These are phyloP conservation scores for Erythrophleum fordii DNA, from an alignment of 306 rosid genomes.

Conservation along the genomic window DNA sequence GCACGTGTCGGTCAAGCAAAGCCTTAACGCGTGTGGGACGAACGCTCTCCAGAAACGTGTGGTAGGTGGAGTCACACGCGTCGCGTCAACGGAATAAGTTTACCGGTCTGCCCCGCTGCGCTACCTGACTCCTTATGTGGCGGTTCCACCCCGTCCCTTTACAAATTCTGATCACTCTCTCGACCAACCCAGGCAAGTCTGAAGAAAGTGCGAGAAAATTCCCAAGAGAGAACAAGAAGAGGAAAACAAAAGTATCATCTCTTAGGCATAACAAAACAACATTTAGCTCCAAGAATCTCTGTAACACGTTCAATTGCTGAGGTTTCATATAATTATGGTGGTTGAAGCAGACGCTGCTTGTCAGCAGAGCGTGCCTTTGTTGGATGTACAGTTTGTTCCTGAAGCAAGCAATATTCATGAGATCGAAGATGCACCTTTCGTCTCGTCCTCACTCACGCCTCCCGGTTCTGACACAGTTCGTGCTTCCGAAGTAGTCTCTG, in stretches of 20 bases:
- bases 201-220: conserved; percentile 51
- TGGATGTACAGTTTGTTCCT: conserved; percentile 60
- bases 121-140: conserved; percentile 36
- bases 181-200: conserved; percentile 19
- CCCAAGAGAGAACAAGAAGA: conserved; percentile 37
- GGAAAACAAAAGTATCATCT: conserved; percentile 8
- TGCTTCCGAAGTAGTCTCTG: conserved; percentile 55
- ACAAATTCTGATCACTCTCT: conserved; percentile 19
- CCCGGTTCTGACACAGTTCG: conserved; percentile 54
- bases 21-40: conserved; percentile 31
- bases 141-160: neutral
- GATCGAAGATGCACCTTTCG: conserved; percentile 54
- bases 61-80: conserved; percentile 49
- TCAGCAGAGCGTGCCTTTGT: conserved; percentile 58
- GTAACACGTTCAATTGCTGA: neutral
- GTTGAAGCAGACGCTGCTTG: conserved; percentile 73
- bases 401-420: conserved; percentile 51
- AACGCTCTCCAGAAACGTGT: conserved; percentile 6
- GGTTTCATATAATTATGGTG: conserved; percentile 54
- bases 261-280: neutral
- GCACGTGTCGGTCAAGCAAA: conserved; percentile 57
- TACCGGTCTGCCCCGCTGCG: conserved; percentile 39
- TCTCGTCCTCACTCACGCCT: conserved; percentile 19
- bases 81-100: neutral
- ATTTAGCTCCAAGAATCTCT: conserved; percentile 28